Evolutionary conservation across 345 rosid species (phyloP), one percentile per base, ranked within the genome.

Genomic region (Arabidopsis thaliana): DNA sequence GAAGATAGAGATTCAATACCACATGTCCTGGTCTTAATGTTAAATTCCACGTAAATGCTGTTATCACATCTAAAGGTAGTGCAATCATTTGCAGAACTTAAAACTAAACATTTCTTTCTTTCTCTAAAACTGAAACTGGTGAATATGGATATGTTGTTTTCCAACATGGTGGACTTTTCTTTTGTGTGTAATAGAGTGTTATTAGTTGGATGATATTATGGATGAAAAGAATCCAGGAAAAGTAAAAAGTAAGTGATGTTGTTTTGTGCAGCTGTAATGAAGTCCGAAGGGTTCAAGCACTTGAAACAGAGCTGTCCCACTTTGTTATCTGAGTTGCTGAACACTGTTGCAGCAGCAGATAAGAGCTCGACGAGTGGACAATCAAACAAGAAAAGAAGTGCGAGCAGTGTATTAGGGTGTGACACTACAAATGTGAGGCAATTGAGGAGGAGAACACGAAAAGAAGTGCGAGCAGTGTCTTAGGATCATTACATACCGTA

Each of bases 261-360:
- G 56, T 53, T 57, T 62, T 67, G 58, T 81, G 84, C 87, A 95
- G 99, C 72, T 44, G 94, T 93, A 69, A 96, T 93, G 99, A 93
- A 88, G 77, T 90, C 98, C 4, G 97, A 93, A 77, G 99, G 98
- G 42, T 96, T 86, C 82, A 86, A 74, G 72, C 93, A 93, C 79
- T 76, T 96, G 85, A 92, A 93, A 76, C 88, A 89, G 73, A 84
- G 88, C 81, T 96, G 96, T 69, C 99, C 98, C 4, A 71, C 94
- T 0, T 65, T 96, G 83, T 61, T 96, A 71, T 84, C 95, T 0
- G 99, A 96, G 82, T 79, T 93, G 77, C 85, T 95, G 65, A 90
- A 82, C 84, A 79, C 89, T 12, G 74, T 86, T 71, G 99, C 97
- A 25, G 77, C 84, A 1, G 89, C 79, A 20, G 93, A 90, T n/a